phyloP scores from a whole-genome alignment of 805 yeast genomes.

The Ogataea methanolica region DNA sequence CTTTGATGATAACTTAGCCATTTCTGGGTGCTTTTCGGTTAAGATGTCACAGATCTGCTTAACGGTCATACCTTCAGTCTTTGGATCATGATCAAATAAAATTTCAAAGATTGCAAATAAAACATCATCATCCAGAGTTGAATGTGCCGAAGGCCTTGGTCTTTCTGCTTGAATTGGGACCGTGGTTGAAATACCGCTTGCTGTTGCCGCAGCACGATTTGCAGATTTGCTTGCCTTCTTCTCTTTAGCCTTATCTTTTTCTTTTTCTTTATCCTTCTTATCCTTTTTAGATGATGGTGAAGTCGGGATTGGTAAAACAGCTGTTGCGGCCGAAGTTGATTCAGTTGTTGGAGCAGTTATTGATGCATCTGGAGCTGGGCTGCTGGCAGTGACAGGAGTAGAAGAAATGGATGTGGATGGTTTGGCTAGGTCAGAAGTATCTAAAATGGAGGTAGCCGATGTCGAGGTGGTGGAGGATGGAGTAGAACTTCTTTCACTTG shows the following conservation, averaged over 20 bases:
- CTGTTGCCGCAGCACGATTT: conserved; percentile 44
- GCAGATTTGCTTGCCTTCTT: conserved; percentile 27
- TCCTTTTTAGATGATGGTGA: conserved; percentile 10
- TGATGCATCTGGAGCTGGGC: not conserved
- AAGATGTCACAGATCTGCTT: conserved; percentile 79
- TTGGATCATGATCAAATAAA: conserved; percentile 61
- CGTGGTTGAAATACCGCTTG: conserved; percentile 71
- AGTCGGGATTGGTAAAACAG: conserved; percentile 9
- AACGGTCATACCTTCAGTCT: conserved; percentile 82
- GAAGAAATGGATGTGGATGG: conserved; percentile 1
- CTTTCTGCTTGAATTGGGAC: conserved; percentile 77
- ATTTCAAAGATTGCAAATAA: conserved; percentile 71
- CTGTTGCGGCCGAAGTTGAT: conserved; percentile 1
- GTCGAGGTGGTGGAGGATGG: conserved; percentile 38
- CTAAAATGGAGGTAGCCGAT: conserved; percentile 26
- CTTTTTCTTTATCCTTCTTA: conserved; percentile 15
- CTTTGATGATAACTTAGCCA: conserved; percentile 76
- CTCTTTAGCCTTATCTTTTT: conserved; percentile 22
- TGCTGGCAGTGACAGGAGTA: conserved; percentile 5
- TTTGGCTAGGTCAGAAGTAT: conserved; percentile 16
- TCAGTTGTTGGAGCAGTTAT: conserved; percentile 4
- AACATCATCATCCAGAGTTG: conserved; percentile 70
- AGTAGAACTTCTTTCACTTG: conserved; percentile 33
- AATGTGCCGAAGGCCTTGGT: conserved; percentile 65
- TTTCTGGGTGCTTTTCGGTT: conserved; percentile 72